These are phyloP conservation scores for Debaryomyces sp. DNA, from an alignment of 1,139 yeast genomes.

Conservation along the genomic window DNA sequence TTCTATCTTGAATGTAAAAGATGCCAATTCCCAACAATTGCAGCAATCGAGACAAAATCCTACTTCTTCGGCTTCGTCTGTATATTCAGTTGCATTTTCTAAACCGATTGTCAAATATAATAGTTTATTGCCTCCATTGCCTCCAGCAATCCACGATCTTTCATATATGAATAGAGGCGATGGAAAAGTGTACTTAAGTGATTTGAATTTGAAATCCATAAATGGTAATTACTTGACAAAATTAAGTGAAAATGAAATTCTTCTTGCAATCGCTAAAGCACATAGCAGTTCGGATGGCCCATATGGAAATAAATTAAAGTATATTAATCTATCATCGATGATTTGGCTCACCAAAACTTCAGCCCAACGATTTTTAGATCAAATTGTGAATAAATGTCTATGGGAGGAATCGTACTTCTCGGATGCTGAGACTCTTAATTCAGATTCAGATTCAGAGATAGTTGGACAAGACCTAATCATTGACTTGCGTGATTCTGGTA, in stretches of 20 bases:
- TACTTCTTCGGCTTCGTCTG: conserved; percentile 33
- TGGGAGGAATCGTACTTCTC: conserved; percentile 10
- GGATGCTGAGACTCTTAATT: conserved; percentile 8
- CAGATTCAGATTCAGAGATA: not conserved
- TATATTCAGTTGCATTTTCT: conserved; percentile 32
- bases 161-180: conserved; percentile 38
- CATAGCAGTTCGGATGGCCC: conserved; percentile 23
- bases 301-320: conserved; percentile 24
- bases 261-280: conserved; percentile 30
- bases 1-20: conserved; percentile 9
- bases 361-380: conserved; percentile 34
- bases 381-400: conserved; percentile 17
- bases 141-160: conserved; percentile 29
- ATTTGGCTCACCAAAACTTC: conserved; percentile 54
- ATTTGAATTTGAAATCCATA: conserved; percentile 42
- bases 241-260: conserved; percentile 41
- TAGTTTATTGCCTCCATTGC: conserved; percentile 42
- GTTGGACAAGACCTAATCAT: conserved; percentile 32
- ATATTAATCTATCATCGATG: conserved; percentile 47
- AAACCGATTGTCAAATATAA: conserved; percentile 36
- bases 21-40: conserved; percentile 1
- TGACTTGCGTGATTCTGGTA: conserved; percentile 59
- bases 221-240: conserved; percentile 34
- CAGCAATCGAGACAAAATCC: conserved; percentile 1
- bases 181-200: conserved; percentile 45